These are phyloP conservation scores for Omphalotus olearius DNA, from an alignment of 1,284 basidiomycete species.

Conservation along the genomic window DNA sequence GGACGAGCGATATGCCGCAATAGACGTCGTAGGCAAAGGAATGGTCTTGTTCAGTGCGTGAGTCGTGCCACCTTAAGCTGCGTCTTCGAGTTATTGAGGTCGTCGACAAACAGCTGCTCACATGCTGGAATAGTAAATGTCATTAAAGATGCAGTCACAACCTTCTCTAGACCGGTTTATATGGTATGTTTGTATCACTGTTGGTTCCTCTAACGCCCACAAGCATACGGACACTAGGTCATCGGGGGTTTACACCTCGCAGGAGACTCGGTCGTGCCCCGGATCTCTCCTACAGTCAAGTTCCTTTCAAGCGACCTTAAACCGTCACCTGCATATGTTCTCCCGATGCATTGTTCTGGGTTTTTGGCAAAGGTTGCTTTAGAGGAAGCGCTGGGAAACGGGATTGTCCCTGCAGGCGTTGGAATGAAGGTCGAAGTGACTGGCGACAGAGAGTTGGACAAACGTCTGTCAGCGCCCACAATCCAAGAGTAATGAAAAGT, in stretches of 20 bases:
- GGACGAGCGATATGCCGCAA: constrained; percentile 76
- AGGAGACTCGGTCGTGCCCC: constrained; percentile 53
- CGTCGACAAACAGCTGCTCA: constrained; percentile 50
- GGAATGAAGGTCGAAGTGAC: constrained; percentile 59
- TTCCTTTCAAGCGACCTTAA: constrained; percentile 58
- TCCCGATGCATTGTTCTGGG: constrained; percentile 84
- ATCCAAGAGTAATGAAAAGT: background rate
- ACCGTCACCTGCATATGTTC: constrained; percentile 64
- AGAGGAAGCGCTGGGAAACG: constrained; percentile 63
- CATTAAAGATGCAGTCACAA: constrained; percentile 58
- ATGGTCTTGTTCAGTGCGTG: constrained; percentile 79
- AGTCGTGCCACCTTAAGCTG: constrained; percentile 23
- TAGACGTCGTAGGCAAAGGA: constrained; percentile 78
- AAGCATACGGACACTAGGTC: constrained; percentile 37
- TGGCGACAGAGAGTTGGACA: constrained; percentile 36
- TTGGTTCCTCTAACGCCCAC: background rate
- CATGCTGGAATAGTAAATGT: constrained; percentile 86
- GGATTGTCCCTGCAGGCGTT: constrained; percentile 71
- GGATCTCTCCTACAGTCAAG: constrained; percentile 66
- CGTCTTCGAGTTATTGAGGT: background rate
- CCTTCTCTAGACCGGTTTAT: constrained; percentile 65
- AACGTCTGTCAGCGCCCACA: constrained; percentile 26
- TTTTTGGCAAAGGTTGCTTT: constrained; percentile 69
- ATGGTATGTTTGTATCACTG: constrained; percentile 43
- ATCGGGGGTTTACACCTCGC: constrained; percentile 81